Evolutionary conservation across 257 asterid genomes (phyloP), one percentile per base, ranked within the genome.

Genomic region (Gentiana macrophylla): DNA sequence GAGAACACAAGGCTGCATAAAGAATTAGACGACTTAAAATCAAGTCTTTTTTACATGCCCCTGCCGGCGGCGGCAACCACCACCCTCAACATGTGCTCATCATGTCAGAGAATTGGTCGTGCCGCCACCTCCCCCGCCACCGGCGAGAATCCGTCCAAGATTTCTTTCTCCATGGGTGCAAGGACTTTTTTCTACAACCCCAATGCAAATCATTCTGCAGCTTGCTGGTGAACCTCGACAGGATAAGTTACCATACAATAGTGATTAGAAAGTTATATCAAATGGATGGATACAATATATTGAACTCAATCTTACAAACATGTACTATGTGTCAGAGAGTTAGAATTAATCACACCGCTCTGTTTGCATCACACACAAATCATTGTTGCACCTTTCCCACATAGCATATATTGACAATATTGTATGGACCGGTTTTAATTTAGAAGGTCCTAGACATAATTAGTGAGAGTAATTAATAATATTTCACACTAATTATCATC

Each of bases 51-150:
- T n/a, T 74, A 74, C 76, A 79, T 84, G 92, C 94, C 81, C 65
- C 72, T 79, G 0, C 87, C 95, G 53, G 86, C 97, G 11, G 24
- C 24, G 24, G 24, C 24, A 24, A 24, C 24, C 24, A 93, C 94
- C n/a, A 84, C 97, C 3, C 78, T 89, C 55, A 75, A 74, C 38
- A 80, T 86, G 89, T 90, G 97, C 63, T 90, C 94, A 1, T 82
- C 94, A 2, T 90, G 98, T 32, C 94, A 86, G 57, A 72, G 86
- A 64, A 74, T 80, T 44, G 76, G 84, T 44, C 76, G 72, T 57
- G 76, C 62, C 52, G 60, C 46, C 35, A 68, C 52, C 55, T 51
- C 45, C 4, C 62, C n/a, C 7, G 61, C 32, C 11, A 52, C 47
- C 12, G 69, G 65, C 10, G 50, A 60, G 24, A 72, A 49, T 55